Conservation (phyloP, 2,329 filamentous ascomycete genomes). For the Aspergillus japonicus region DNA sequence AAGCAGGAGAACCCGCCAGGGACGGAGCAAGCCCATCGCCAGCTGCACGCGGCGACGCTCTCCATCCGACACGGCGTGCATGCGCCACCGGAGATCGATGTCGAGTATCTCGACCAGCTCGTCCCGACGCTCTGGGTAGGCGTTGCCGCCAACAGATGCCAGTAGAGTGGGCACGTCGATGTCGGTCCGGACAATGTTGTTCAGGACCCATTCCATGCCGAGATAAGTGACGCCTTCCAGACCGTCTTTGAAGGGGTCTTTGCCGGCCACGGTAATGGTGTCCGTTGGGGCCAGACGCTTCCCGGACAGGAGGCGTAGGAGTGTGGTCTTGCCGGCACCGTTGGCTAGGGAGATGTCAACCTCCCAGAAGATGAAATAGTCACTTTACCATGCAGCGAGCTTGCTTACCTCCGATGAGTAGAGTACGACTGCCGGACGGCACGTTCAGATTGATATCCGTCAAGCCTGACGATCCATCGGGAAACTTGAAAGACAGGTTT, state of each 20-base stretch:
- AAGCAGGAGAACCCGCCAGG: slow-evolving; percentile 86
- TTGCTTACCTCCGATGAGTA: slow-evolving; percentile 80
- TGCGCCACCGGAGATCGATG: slow-evolving; percentile 87
- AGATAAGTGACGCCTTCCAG: slow-evolving; percentile 96
- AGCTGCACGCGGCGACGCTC: slow-evolving; percentile 89
- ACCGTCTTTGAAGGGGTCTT: slow-evolving; percentile 87
- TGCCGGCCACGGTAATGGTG: slow-evolving; percentile 73
- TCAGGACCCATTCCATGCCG: slow-evolving; percentile 95
- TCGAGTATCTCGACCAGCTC: slow-evolving; percentile 86
- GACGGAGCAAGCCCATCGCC: slow-evolving; percentile 89
- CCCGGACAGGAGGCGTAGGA: slow-evolving; percentile 88
- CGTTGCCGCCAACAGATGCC: slow-evolving; percentile 78
- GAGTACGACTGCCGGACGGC: slow-evolving; percentile 78
- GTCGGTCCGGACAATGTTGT: slow-evolving; percentile 92
- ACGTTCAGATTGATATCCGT: slow-evolving; percentile 71
- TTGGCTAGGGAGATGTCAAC: slow-evolving; percentile 60
- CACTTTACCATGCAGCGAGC: background rate
- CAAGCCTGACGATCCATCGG: slow-evolving; percentile 78
- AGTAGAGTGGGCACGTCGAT: slow-evolving; percentile 88
- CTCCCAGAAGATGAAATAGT: background rate
- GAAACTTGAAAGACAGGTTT: slow-evolving; percentile 83
- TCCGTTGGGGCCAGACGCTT: slow-evolving; percentile 82
- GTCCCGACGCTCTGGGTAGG: slow-evolving; percentile 77
- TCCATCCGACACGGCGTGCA: slow-evolving; percentile 93
- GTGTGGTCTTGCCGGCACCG: slow-evolving; percentile 94